Evolutionary conservation across 768 basidiomycete genomes (phyloP).

Genomic region (Pilatotrama ljubarskyi): DNA sequence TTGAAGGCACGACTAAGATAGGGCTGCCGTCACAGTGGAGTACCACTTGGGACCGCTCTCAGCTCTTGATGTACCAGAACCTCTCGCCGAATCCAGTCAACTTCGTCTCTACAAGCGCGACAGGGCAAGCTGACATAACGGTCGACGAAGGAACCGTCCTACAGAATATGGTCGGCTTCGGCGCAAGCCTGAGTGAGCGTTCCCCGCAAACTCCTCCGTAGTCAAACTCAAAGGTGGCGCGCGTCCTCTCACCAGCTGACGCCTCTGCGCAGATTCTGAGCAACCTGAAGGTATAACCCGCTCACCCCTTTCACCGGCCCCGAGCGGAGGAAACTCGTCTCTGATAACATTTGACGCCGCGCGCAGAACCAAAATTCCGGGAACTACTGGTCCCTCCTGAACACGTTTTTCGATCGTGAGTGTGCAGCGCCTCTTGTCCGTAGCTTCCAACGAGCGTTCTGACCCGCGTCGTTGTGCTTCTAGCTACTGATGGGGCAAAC

Average conservation of each 20-base stretch:
- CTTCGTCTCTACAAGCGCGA: constrained; percentile 53
- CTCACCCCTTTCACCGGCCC: background rate
- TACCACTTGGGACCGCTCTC: constrained; percentile 37
- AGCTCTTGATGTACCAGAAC: constrained; percentile 53
- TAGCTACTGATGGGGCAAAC: constrained; percentile 56
- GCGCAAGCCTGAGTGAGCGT: constrained; percentile 56
- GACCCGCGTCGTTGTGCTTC: background rate
- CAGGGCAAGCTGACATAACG: constrained; percentile 60
- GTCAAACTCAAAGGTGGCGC: too few species aligned
- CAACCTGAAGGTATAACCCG: constrained; percentile 60
- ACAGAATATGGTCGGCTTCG: constrained; percentile 68
- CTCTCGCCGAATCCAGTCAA: constrained; percentile 45
- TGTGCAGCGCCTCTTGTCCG: background rate
- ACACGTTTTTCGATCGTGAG: constrained; percentile 54
- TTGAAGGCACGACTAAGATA: background rate
- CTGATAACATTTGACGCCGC: background rate
- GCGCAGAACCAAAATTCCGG: constrained; percentile 48
- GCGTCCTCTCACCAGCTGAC: constrained; percentile 49
- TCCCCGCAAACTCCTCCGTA: constrained; percentile 7
- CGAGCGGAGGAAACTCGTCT: background rate
- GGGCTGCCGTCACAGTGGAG: constrained; percentile 23
- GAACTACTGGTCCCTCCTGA: constrained; percentile 59
- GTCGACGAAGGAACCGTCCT: constrained; percentile 52
- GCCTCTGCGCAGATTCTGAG: constrained; percentile 62
- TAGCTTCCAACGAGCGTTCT: background rate